Evolutionary conservation across 1,284 basidiomycete species (phyloP).

Genomic region (Pulchroboletus neoregius): DNA sequence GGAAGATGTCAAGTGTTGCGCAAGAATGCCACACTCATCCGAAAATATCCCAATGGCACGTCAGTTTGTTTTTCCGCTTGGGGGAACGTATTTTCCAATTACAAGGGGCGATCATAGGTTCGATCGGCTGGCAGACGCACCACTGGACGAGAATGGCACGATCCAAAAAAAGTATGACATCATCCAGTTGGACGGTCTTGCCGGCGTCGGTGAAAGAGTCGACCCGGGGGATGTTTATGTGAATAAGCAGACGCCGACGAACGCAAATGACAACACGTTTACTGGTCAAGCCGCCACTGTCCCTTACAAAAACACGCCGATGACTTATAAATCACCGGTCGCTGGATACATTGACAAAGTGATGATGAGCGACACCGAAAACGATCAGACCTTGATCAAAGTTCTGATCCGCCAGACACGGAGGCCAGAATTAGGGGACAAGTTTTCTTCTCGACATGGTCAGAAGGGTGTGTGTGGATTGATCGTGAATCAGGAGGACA

Average conservation of each 20-base stretch:
- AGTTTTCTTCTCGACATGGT: conserved; percentile 97
- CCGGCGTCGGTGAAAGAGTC: conserved; percentile 92
- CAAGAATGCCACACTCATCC: conserved; percentile 91
- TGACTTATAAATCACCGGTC: conserved; percentile 90
- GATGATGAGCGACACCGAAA: conserved; percentile 92
- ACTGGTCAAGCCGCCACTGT: conserved; percentile 75
- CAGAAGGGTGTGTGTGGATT: conserved; percentile 99
- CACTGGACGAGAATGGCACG: conserved; percentile 77
- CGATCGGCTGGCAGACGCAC: conserved; percentile 93
- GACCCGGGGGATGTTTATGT: conserved; percentile 94
- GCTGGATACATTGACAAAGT: conserved; percentile 97
- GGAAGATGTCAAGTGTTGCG: conserved; percentile 96
- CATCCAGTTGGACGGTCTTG: conserved; percentile 89
- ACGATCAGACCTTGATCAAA: conserved; percentile 97
- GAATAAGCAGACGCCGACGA: conserved; percentile 94
- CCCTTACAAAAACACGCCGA: conserved; percentile 85
- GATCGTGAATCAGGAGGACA: conserved; percentile 97
- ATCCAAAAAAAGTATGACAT: conserved; percentile 85
- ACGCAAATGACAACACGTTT: conserved; percentile 83
- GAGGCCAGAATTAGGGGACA: conserved; percentile 95
- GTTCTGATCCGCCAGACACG: conserved; percentile 98
- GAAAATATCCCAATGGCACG: conserved; percentile 97
- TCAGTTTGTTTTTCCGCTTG: conserved; percentile 43
- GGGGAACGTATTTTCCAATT: conserved; percentile 8
- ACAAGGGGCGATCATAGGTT: conserved; percentile 47